These are phyloP conservation scores for Colletotrichum melonis DNA, from an alignment of 2,329 filamentous ascomycete genomes.

Conservation along the genomic window DNA sequence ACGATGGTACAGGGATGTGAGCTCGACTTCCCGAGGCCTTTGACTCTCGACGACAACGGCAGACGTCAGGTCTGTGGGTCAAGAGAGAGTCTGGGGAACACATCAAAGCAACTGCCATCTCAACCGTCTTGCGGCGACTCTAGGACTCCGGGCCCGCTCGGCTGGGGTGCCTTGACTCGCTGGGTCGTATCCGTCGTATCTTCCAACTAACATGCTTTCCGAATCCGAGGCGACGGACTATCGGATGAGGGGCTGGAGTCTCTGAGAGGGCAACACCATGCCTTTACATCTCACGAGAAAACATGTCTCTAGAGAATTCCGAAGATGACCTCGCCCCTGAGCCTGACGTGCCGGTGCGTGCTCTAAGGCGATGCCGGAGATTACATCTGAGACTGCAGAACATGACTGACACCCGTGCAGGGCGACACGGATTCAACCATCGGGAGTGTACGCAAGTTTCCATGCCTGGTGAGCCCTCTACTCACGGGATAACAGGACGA, in stretches of 20 bases:
- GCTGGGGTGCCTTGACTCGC: constrained; percentile 4
- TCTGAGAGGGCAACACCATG: background rate
- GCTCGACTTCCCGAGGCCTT: no score
- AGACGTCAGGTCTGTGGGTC: background rate
- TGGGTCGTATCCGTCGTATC: background rate
- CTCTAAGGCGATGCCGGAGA: background rate
- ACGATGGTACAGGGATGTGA: background rate
- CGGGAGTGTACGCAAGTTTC: background rate
- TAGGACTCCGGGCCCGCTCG: background rate
- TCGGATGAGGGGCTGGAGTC: background rate
- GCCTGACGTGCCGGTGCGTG: constrained; percentile 4
- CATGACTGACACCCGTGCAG: background rate
- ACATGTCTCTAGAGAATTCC: background rate
- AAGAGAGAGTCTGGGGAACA: background rate
- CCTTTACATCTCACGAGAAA: background rate
- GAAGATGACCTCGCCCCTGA: background rate
- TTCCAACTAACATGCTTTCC: background rate
- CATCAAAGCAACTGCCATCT: background rate
- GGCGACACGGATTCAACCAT: constrained; percentile 10
- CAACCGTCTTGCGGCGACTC: background rate
- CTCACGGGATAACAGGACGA: background rate
- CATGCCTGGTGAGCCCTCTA: fast-evolving
- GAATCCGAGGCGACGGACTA: background rate
- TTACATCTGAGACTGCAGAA: background rate
- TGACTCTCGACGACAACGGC: background rate